Conservation (phyloP, 2,329 filamentous ascomycete genomes). For the Alternaria arborescens region DNA sequence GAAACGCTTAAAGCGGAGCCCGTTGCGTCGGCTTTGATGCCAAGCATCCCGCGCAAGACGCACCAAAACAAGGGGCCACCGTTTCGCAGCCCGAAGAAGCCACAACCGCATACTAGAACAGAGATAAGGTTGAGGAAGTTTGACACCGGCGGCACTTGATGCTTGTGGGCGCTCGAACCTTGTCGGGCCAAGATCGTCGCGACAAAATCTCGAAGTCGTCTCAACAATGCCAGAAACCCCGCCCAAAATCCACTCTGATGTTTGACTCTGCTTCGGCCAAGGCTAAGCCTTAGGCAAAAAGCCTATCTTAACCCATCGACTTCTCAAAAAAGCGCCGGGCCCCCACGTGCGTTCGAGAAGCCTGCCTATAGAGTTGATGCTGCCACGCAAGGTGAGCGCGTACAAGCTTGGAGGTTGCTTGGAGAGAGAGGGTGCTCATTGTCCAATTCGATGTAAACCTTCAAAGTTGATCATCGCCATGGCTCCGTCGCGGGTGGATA, state of each 20-base stretch:
- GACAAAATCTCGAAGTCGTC: conserved; percentile 19
- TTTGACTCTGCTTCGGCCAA: conserved; percentile 32
- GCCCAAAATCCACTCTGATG: conserved; percentile 28
- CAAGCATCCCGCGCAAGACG: conserved; percentile 46
- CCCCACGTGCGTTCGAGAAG: conserved; percentile 12
- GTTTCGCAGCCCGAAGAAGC: conserved; percentile 33
- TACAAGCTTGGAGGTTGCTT: conserved; percentile 2
- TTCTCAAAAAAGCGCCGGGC: conserved; percentile 13
- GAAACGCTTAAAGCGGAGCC: conserved; percentile 46
- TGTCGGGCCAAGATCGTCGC: conserved; percentile 20
- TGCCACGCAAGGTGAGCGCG: conserved; percentile 2
- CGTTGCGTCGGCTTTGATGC: conserved; percentile 38
- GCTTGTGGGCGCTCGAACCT: conserved; percentile 25
- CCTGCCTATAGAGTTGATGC: conserved; percentile 5
- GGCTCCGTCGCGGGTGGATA: neutral
- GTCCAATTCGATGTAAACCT: neutral
- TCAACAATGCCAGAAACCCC: conserved; percentile 28
- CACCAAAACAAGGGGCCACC: conserved; percentile 35
- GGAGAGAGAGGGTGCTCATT: neutral
- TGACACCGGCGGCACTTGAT: conserved; percentile 21
- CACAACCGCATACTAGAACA: conserved; percentile 27
- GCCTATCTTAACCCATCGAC: conserved; percentile 23
- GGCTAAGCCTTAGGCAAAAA: conserved; percentile 35
- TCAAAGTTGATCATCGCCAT: neutral
- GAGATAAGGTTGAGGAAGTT: conserved; percentile 24